These are phyloP conservation scores for Aspergillus amoenus DNA, from an alignment of 2,329 filamentous ascomycete species.

Conservation along the genomic window DNA sequence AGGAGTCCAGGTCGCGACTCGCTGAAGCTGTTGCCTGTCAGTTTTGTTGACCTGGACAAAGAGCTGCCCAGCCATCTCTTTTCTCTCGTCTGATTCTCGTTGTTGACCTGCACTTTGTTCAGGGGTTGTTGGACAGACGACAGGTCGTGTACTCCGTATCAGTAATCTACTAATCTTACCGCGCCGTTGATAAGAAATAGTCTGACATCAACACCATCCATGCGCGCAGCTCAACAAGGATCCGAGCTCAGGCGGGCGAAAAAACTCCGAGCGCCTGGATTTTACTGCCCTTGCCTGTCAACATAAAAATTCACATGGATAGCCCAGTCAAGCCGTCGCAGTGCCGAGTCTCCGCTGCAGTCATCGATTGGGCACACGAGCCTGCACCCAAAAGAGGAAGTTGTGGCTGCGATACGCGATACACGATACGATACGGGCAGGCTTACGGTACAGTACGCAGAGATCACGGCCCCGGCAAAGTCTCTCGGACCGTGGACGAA, in stretches of 20 bases:
- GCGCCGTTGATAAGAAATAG: background rate
- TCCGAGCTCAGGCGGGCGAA: background rate
- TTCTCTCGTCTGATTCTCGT: background rate
- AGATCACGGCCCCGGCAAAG: conserved; percentile 18
- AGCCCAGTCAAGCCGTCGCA: background rate
- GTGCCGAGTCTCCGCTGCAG: too few species aligned
- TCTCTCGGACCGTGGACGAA: conserved; percentile 9
- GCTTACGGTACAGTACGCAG: conserved; percentile 11
- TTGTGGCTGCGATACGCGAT: background rate
- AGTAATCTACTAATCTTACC: background rate
- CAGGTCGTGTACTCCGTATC: background rate
- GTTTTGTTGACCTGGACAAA: background rate
- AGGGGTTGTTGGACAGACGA: background rate
- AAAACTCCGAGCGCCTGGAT: background rate
- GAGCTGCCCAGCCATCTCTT: conserved; percentile 2
- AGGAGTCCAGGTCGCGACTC: background rate
- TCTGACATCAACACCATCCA: background rate
- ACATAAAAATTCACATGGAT: background rate
- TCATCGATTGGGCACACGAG: conserved; percentile 15
- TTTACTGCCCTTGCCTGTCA: background rate
- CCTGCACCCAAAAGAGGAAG: conserved; percentile 2
- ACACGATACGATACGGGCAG: background rate
- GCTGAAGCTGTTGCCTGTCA: background rate
- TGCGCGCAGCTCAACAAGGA: background rate
- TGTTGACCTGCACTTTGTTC: background rate